Evolutionary conservation across 106 monocot genomes (phyloP).

Genomic region (Dioscorea dumetorum): DNA sequence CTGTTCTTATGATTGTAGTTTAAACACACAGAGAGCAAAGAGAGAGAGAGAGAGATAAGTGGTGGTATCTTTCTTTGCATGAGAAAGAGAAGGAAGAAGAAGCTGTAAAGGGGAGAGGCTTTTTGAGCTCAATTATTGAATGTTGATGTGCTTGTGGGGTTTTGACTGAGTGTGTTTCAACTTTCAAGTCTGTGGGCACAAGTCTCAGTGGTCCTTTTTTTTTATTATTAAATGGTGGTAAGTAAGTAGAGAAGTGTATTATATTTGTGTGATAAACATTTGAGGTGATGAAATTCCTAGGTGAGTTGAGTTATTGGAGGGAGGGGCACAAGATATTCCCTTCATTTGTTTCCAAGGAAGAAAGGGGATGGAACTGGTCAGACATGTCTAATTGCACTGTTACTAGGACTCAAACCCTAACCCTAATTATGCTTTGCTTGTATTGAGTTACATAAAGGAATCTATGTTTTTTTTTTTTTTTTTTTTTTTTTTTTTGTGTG

Average conservation of each 20-base stretch:
- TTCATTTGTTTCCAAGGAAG: too few species aligned
- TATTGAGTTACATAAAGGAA: too few species aligned
- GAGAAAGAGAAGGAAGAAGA: not conserved
- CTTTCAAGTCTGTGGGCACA: not conserved
- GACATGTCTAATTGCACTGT: too few species aligned
- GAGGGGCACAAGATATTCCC: not conserved
- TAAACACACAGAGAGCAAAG: not conserved
- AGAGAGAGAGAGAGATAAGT: not conserved
- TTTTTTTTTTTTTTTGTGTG: too few species aligned
- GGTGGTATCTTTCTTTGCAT: not conserved
- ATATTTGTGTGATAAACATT: not conserved
- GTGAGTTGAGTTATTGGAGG: not conserved
- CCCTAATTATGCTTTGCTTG: too few species aligned
- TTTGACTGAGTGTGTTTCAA: slow-evolving; percentile 7
- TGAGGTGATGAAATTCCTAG: not conserved
- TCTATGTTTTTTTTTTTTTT: too few species aligned
- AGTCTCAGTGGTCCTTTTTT: slow-evolving; percentile 8
- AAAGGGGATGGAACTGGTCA: too few species aligned
- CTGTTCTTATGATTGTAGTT: too few species aligned
- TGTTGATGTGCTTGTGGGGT: not conserved
- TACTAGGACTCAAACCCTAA: too few species aligned
- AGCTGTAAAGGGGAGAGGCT: slow-evolving; percentile 9
- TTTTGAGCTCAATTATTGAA: slow-evolving; percentile 31
- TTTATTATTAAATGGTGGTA: too few species aligned
- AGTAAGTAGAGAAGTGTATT: too few species aligned